These are phyloP conservation scores for Trichocladium uniseriatum DNA, from an alignment of 495 filamentous ascomycete genomes.

Conservation along the genomic window DNA sequence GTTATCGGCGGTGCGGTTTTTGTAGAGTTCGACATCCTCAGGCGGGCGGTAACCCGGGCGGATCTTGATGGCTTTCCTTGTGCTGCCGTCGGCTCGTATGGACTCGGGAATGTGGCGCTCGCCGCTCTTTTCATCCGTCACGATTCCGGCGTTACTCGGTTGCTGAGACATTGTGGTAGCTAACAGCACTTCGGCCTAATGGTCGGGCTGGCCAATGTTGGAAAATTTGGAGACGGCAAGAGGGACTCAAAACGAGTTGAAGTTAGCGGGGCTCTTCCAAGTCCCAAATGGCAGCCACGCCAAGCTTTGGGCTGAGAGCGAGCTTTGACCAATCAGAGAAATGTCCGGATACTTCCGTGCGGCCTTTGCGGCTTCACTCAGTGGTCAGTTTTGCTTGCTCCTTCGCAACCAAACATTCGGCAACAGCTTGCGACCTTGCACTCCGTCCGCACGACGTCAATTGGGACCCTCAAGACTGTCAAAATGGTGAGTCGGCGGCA, in stretches of 20 bases:
- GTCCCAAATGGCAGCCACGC: background rate
- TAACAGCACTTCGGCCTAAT: too few relatives aligned
- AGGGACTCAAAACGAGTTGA: background rate
- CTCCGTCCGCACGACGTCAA: conserved; percentile 13
- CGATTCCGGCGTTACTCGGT: conserved; percentile 60
- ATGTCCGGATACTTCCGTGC: conserved; percentile 24
- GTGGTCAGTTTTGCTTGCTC: conserved; percentile 22
- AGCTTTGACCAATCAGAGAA: conserved; percentile 35
- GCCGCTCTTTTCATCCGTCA: conserved; percentile 58
- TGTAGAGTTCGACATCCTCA: conserved; percentile 94
- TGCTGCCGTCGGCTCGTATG: conserved; percentile 74
- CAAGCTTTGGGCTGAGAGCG: conserved; percentile 7
- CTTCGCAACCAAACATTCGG: conserved; percentile 16
- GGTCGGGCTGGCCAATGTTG: background rate
- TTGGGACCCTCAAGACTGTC: conserved; percentile 17
- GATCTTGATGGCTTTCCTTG: conserved; percentile 83
- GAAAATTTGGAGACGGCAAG: background rate
- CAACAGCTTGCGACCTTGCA: conserved; percentile 7
- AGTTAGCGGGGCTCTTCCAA: background rate
- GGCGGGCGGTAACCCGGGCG: conserved; percentile 88
- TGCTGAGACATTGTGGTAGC: conserved; percentile 35
- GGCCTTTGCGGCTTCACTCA: conserved; percentile 18
- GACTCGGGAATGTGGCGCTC: conserved; percentile 85
- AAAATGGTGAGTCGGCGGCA: conserved; percentile 30
- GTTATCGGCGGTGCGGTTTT: conserved; percentile 77